Evolutionary conservation across 192 early-diverging fungal species (phyloP), one percentile per base, ranked within the genome.

Genomic region (Glomus cerebriforme): DNA sequence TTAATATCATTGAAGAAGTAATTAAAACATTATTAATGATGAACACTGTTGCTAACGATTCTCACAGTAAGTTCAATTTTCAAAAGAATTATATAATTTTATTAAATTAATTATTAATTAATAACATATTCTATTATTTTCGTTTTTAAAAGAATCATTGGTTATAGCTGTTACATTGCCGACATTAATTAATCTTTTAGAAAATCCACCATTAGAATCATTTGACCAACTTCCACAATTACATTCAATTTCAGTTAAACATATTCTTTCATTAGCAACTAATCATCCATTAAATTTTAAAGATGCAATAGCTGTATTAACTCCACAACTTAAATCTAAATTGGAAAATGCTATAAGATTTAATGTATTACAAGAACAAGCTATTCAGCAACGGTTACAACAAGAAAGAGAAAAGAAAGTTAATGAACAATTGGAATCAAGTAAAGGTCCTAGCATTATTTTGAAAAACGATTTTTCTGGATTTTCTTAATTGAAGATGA

Each of bases 281-380:
- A 69, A 45, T 47, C 81, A 79, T 35, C 83, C 87, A 12, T 19
- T 24, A 27, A 78, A 81, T 15, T 90, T 90, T 82, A 86, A 84
- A 7, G 75, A 84, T 17, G 83, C 81, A 1, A 35, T 90, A 7
- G 45, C 65, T 8, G 31, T 66, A 17, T 66, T 88, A 45, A 75
- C 86, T 7, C 63, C 73, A 1, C 80, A 84, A 31, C 74, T 81
- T n/a, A 79, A 88, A 27, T 79, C 81, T 2, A 83, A 88, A 78
- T 75, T 90, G 9, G 89, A 90, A 79, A 79, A 82, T 29, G 78
- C 84, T 29, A 82, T 90, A 6, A 81, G 89, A 47, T 82, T 84
- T 62, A 85, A 80, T 43, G 85, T 90, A 15, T 35, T 84, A 49
- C 54, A 81, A 35, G 79, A 82, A 7, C 87, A 88, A 49, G 79